Base-by-base conservation (phyloP, 2,329 filamentous ascomycete genomes). In the Sordariomycetes sp. region DNA sequence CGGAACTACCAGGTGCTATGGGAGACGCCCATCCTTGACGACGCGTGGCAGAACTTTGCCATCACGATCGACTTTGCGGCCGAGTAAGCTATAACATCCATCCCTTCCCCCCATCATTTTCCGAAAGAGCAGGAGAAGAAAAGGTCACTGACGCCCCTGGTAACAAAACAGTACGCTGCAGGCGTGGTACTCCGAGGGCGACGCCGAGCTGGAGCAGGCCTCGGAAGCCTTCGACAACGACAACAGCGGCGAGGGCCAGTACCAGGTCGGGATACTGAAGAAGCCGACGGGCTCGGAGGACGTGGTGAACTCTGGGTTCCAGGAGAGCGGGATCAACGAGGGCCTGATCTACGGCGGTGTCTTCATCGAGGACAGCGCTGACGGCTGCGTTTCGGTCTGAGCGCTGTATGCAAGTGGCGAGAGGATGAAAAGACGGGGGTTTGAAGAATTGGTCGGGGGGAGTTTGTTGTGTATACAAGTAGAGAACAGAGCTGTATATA, bases 181-280 rank as follows among this genome's bases (percentile, higher is more conserved):
- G 53, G 52, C 59, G 18, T 63, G 61, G 61, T 61, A 60, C 52
- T 63, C 61, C 8, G 58, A 60, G 1, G 58, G 57, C 16, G 37
- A 58, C 25, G 52, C 53, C 14, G 58, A 53, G 22, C 60, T 63
- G 18, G 18, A 25, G 34, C 61, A 57, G 51, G 58, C 54, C 54
- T 57, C 58, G 18, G 54, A 59, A 28, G 46, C 58, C 50, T 28
- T 59, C 35, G 40, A 46, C 32, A 81, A 81, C 62, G 74, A 83
- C 62, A 72, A 83, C 58, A 73, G 74, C 48, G 82, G 82, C 5
- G 75, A 78, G 58, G 83, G 83, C 24, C 81, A 85, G 66, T 84
- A 78, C 67, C 81, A 85, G 68, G 73, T 84, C 35, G 81, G 81
- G 54, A 74, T 84, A 22, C 69, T 84, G 60, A 84, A 83, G 77